phyloP scores from a whole-genome alignment of 768 basidiomycete species.

The Trametes sanguinea region DNA sequence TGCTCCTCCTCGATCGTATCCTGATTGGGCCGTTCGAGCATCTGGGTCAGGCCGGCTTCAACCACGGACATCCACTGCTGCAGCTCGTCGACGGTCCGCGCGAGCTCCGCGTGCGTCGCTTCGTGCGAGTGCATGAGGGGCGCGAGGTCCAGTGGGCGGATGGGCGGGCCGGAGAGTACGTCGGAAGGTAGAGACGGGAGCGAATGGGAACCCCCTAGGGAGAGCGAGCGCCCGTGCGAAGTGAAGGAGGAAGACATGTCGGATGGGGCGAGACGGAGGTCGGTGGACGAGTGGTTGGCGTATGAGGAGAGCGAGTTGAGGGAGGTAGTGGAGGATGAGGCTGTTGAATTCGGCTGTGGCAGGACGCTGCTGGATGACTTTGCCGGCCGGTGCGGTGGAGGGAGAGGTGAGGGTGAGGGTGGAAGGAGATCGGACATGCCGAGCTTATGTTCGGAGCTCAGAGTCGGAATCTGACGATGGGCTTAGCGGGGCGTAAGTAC shows the following conservation, averaged over 20 bases:
- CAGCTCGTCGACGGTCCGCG: conserved; percentile 72
- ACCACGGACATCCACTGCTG: conserved; percentile 74
- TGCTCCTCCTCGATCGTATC: conserved; percentile 65
- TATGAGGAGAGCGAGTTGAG: conserved; percentile 40
- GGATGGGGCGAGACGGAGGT: conserved; percentile 18
- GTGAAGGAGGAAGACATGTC: conserved; percentile 23
- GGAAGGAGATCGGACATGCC: conserved; percentile 71
- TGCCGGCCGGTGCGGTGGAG: conserved; percentile 41
- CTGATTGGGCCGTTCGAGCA: conserved; percentile 56
- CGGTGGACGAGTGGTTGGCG: conserved; percentile 27
- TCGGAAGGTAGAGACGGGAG: conserved; percentile 25
- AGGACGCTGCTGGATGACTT: conserved; percentile 30
- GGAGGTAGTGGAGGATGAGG: conserved; percentile 42
- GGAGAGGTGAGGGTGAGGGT: conserved; percentile 57
- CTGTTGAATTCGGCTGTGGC: conserved; percentile 32
- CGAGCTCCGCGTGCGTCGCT: conserved; percentile 68
- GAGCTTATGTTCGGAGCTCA: conserved; percentile 69
- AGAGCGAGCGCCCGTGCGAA: conserved; percentile 26
- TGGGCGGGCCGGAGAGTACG: conserved; percentile 41
- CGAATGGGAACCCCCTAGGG: conserved; percentile 28
- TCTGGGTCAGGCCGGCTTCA: conserved; percentile 66
- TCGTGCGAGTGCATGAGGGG: conserved; percentile 54
- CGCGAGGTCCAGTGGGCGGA: conserved; percentile 72
- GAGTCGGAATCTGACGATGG: conserved; percentile 54
- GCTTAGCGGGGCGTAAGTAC: not conserved